Base-by-base conservation (phyloP, 2,329 filamentous ascomycete species). In the Hypomyces rosellus region DNA sequence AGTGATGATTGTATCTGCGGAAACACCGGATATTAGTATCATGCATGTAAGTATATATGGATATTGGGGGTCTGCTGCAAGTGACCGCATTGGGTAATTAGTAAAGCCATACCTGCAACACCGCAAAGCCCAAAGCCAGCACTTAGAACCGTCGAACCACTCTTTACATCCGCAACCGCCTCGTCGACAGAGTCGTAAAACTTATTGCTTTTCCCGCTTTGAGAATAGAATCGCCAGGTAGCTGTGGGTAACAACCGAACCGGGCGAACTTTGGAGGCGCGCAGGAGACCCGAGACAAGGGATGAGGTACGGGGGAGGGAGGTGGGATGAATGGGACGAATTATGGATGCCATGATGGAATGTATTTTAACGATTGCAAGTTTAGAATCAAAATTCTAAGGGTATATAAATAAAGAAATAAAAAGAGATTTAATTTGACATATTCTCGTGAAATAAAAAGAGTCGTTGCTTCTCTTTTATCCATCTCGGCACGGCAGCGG, bases 41-140 rank as follows among this genome's bases (percentile, higher is more conserved):
- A 8, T 30, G 9, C 25, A 11, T 30, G 2, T 30, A 11, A 6
- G 8, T 30, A 30, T 20, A 20, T 20, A 20, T 20, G 5, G 3
- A 20, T 20, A 20, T 20, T 20, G 3, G 20, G 20, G 20, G 20
- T 20, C 20, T 30, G 25, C 25, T 30, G 25, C 25, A 30, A 7
- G 25, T 11, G 6, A 11, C 25, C 25, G 25, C 25, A 30, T 30
- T 30, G 25, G 25, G 25, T 30, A 30, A 11, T 11, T 30, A 30
- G 6, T 30, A 30, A 30, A 30, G 45, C 60, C 71, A 49, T 69
- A 82, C 81, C 80, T 49, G 84, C 81, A 15, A 90, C 85, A 56
- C 88, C 88, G 58, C 86, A 91, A 12, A 92, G 77, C n/a, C 88
- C 88, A 65, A 92, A 92, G 1, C 88, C 88, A 14, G 87, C 84